phyloP scores from a whole-genome alignment of 176 grass and related monocot genomes.

The Zea mays region DNA sequence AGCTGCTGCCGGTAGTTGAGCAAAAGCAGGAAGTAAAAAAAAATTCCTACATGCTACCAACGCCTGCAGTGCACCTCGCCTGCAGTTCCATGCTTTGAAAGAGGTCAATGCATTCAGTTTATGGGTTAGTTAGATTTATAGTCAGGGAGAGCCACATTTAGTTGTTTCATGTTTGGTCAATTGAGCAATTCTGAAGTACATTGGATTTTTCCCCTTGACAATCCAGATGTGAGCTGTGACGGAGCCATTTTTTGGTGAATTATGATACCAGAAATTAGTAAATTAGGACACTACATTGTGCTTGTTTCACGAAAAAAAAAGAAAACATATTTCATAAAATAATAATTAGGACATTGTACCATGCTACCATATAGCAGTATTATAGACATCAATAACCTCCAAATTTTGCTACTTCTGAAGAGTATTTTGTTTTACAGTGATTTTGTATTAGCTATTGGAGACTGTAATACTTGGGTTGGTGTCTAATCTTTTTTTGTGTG shows the following conservation, averaged over 20 bases:
- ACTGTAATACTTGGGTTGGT: background rate
- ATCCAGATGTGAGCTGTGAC: too few species aligned
- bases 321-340: too few species aligned
- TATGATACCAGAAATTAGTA: background rate
- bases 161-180: background rate
- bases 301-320: background rate
- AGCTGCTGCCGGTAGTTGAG: background rate
- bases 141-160: background rate
- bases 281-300: background rate
- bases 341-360: background rate
- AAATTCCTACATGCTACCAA: background rate
- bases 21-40: background rate
- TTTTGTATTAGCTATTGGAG: background rate
- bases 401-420: background rate
- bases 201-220: too few species aligned
- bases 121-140: background rate
- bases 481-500: background rate
- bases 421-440: background rate
- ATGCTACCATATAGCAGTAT: background rate
- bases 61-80: too few species aligned
- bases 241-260: too few species aligned
- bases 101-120: background rate
- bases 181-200: background rate
- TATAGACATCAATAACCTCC: background rate
- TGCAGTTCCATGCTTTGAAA: background rate